Conservation (phyloP, 2,329 filamentous ascomycete species). For the Xylaria sp. region DNA sequence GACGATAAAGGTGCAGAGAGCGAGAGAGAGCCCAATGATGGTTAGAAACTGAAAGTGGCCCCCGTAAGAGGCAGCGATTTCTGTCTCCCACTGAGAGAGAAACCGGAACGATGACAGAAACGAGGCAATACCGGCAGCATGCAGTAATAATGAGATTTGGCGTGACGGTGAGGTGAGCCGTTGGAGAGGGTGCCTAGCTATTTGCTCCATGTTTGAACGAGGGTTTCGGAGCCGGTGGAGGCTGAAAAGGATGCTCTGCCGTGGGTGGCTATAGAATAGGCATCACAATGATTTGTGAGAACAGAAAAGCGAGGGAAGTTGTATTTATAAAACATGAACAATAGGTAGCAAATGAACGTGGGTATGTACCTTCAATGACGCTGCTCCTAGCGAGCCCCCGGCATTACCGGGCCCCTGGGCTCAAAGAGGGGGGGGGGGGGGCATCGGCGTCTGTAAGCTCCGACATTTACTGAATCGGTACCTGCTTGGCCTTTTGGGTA, state of each 20-base stretch:
- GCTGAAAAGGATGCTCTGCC: neutral
- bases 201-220: conserved; percentile 39
- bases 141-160: conserved; percentile 66
- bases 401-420: neutral
- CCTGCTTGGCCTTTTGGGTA: neutral
- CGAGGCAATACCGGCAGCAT: conserved; percentile 59
- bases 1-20: conserved; percentile 64
- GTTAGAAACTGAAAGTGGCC: conserved; percentile 76
- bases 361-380: conserved; percentile 9
- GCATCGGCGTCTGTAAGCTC: conserved; percentile 18
- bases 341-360: neutral
- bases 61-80: conserved; percentile 65
- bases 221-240: conserved; percentile 47
- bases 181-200: conserved; percentile 64
- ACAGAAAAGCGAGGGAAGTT: neutral
- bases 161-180: conserved; percentile 69
- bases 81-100: conserved; percentile 54
- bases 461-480: conserved; percentile 9
- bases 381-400: neutral
- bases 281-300: neutral
- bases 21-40: conserved; percentile 70
- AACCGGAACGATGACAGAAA: conserved; percentile 61
- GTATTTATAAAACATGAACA: neutral
- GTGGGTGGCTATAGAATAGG: neutral
- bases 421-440: neutral